Percentiles rank a stretch among this genome's conserved stretches.
These are phyloP conservation scores for Allantophomopsis cytisporea DNA, from an alignment of 2,329 filamentous ascomycete genomes.

Conservation along the genomic window DNA sequence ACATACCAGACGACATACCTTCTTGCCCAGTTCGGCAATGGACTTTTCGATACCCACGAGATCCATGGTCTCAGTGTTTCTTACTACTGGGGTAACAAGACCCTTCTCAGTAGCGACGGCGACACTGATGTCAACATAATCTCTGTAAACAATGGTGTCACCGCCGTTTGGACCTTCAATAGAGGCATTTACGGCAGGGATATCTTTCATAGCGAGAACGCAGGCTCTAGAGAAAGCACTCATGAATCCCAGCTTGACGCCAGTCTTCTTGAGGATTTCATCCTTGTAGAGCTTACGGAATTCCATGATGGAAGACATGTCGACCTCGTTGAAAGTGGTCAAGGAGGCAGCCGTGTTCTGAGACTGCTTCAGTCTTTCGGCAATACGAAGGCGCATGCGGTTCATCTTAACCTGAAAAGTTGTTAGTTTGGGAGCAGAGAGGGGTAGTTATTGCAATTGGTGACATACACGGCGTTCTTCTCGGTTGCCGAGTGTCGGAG, in stretches of 20 bases:
- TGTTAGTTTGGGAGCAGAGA: constrained; percentile 3
- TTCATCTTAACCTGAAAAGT: constrained; percentile 87
- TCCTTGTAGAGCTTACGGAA: constrained; percentile 98
- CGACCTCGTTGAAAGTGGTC: constrained; percentile 98
- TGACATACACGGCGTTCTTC: constrained; percentile 76
- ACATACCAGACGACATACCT: constrained; percentile 40
- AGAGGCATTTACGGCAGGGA: constrained; percentile 91
- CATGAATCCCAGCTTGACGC: constrained; percentile 99
- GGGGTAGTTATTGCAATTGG: background rate
- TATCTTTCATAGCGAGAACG: constrained; percentile 82
- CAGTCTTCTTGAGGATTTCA: constrained; percentile 87
- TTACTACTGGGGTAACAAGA: constrained; percentile 88
- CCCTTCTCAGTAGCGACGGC: constrained; percentile 97
- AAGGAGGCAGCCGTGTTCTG: constrained; percentile 96
- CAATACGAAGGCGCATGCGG: constrained; percentile 94
- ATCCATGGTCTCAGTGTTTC: constrained; percentile 82
- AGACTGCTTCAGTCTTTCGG: constrained; percentile 96
- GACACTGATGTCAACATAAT: constrained; percentile 96
- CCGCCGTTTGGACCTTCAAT: constrained; percentile 92
- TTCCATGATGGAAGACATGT: constrained; percentile 96
- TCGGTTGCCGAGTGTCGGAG: constrained; percentile 48
- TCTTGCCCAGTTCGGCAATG: constrained; percentile 91
- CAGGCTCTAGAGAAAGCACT: constrained; percentile 87
- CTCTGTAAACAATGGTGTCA: constrained; percentile 94
- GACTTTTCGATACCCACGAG: constrained; percentile 79